Evolutionary conservation across 768 basidiomycete species (phyloP).

Genomic region (Cytidiella melzeri): DNA sequence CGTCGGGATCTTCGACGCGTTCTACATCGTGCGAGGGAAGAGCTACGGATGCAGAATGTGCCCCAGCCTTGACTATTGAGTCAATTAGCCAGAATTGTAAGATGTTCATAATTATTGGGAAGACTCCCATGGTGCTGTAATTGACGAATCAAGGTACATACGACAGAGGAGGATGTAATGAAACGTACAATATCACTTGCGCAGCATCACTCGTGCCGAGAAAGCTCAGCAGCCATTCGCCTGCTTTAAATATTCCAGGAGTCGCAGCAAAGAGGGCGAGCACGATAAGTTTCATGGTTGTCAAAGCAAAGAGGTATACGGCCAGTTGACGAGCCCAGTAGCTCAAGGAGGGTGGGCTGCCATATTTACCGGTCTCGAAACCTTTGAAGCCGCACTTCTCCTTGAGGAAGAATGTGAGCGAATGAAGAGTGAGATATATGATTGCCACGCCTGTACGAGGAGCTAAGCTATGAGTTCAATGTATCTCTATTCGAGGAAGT

Average conservation of each 20-base stretch:
- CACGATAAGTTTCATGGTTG: constrained; percentile 90
- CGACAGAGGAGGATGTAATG: neutral
- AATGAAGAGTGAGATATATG: constrained; percentile 68
- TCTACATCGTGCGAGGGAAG: constrained; percentile 36
- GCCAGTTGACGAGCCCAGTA: constrained; percentile 76
- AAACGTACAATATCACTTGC: constrained; percentile 76
- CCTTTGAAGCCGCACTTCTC: constrained; percentile 64
- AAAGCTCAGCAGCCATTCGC: constrained; percentile 87
- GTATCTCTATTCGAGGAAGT: neutral
- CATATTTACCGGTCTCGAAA: constrained; percentile 85
- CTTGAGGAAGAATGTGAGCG: constrained; percentile 57
- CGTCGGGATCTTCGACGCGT: constrained; percentile 36
- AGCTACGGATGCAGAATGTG: constrained; percentile 27
- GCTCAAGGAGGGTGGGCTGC: constrained; percentile 66
- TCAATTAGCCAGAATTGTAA: constrained; percentile 95
- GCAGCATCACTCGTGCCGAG: constrained; percentile 55
- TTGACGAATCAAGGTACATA: neutral
- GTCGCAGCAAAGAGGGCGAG: constrained; percentile 65
- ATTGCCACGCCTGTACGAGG: constrained; percentile 63
- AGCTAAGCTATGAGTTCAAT: neutral
- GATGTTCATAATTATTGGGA: constrained; percentile 85
- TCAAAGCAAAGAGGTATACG: constrained; percentile 76
- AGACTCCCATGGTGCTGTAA: constrained; percentile 79
- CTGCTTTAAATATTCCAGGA: constrained; percentile 65
- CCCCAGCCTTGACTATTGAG: constrained; percentile 79